Evolutionary conservation across 1,284 basidiomycete genomes (phyloP).

Genomic region (Trametes hirsuta): DNA sequence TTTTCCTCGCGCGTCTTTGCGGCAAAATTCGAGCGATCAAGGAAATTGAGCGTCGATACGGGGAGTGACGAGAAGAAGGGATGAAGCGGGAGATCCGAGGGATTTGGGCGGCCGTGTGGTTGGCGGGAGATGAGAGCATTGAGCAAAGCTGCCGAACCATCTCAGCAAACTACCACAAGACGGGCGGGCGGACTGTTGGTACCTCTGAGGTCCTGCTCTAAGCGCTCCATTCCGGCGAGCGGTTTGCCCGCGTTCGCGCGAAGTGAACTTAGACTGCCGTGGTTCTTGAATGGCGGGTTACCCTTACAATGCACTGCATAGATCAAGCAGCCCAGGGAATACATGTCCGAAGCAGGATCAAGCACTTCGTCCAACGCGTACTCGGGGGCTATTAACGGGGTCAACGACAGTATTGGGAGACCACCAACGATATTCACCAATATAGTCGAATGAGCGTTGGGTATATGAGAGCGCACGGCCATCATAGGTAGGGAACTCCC

Average conservation of each 20-base stretch:
- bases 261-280: constrained; percentile 80
- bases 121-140: constrained; percentile 80
- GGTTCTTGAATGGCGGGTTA: constrained; percentile 86
- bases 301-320: constrained; percentile 91
- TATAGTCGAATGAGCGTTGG: constrained; percentile 94
- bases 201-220: constrained; percentile 74
- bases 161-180: neutral
- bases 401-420: neutral
- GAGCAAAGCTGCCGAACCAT: constrained; percentile 62
- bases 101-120: constrained; percentile 73
- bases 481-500: constrained; percentile 91
- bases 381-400: constrained; percentile 77
- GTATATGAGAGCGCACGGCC: constrained; percentile 79
- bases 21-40: constrained; percentile 95
- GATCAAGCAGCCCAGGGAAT: constrained; percentile 89
- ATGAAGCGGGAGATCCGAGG: constrained; percentile 79
- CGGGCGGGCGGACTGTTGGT: constrained; percentile 30
- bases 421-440: constrained; percentile 59
- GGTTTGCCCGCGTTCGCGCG: constrained; percentile 80
- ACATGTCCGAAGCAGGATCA: constrained; percentile 90
- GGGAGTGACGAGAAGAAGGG: constrained; percentile 96
- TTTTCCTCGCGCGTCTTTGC: constrained; percentile 95
- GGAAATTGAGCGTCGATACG: constrained; percentile 95
- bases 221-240: constrained; percentile 57
- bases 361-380: constrained; percentile 91